Evolutionary conservation across 2,329 filamentous ascomycete species (phyloP).

Genomic region (Colletotrichum liaoningense): DNA sequence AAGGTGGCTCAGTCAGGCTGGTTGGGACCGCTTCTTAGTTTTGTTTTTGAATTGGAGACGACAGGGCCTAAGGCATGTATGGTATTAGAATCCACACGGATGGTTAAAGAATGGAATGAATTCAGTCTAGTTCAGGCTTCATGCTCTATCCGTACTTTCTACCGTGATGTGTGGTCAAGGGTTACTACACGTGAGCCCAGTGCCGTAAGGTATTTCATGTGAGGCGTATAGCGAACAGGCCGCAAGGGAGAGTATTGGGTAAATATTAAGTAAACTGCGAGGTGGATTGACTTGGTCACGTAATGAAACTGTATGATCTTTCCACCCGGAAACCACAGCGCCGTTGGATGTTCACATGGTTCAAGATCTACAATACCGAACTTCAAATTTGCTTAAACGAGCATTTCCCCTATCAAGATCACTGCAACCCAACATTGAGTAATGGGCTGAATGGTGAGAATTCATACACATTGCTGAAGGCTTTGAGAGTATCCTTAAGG

Average conservation of each 20-base stretch:
- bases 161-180: too few relatives aligned
- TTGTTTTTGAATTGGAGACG: background rate
- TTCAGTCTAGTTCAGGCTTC: background rate
- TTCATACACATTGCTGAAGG: too few relatives aligned
- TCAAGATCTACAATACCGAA: background rate
- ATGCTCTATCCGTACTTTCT: too few relatives aligned
- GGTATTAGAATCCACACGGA: background rate
- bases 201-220: background rate
- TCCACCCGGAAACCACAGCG: background rate
- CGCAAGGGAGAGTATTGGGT: background rate
- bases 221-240: background rate
- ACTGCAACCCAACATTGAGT: too few relatives aligned
- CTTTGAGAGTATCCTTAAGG: too few relatives aligned
- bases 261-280: background rate
- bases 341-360: background rate
- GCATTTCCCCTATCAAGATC: too few relatives aligned
- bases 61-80: slow-evolving; percentile 2
- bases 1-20: background rate
- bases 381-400: too few relatives aligned
- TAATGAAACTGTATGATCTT: background rate
- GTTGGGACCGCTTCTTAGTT: background rate
- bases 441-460: too few relatives aligned
- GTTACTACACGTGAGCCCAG: background rate
- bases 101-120: slow-evolving; percentile 10
- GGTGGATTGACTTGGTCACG: background rate